Evolutionary conservation across 768 basidiomycete species (phyloP), one percentile per base, ranked within the genome.

Genomic region (Collybia sp.): DNA sequence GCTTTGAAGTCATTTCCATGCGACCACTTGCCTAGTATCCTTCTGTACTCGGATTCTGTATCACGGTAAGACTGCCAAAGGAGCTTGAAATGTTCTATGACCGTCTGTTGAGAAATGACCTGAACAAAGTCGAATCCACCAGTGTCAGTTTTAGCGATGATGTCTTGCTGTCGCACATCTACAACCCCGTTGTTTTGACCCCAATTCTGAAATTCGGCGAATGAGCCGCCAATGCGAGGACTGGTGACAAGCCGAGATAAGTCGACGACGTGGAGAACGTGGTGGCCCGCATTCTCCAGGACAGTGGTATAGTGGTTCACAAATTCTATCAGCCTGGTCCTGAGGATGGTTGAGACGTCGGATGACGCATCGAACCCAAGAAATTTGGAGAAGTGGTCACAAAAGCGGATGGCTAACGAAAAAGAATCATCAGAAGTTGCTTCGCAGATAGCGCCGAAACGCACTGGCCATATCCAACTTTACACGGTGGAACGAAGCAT

Each of bases 1-100:
- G 49, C 49, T 36, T 46, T 43, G 52, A 53, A 53, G 37, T 50
- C 40, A 10, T 50, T 40, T 5, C 40, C 45, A 32, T 30, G 40
- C 18, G 44, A 42, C 52, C 52, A 53, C 30, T 43, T 25, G 39
- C 30, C 34, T 18, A 53, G 17, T 34, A 33, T 32, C 20, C 38
- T 42, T 13, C 33, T 31, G 16, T 39, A n/a, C 17, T 47, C 46
- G 12, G 13, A 12, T 16, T 35, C 43, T 17, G 41, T 6, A 33
- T 47, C 40, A 31, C 40, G 46, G 25, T 40, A 43, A 20, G 30
- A 19, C 12, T 43, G 20, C 46, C 46, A 47, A 5, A 47, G 41
- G 12, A 18, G 10, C 33, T 42, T 47, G 46, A 47, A 47, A 15
- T 42, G 41, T 30, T 47, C 46, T n/a, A 42, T 30, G 16, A 47